Evolutionary conservation across 352 stramenopile species (phyloP), one percentile per base, ranked within the genome.

Genomic region (Phytopythium aichiense): DNA sequence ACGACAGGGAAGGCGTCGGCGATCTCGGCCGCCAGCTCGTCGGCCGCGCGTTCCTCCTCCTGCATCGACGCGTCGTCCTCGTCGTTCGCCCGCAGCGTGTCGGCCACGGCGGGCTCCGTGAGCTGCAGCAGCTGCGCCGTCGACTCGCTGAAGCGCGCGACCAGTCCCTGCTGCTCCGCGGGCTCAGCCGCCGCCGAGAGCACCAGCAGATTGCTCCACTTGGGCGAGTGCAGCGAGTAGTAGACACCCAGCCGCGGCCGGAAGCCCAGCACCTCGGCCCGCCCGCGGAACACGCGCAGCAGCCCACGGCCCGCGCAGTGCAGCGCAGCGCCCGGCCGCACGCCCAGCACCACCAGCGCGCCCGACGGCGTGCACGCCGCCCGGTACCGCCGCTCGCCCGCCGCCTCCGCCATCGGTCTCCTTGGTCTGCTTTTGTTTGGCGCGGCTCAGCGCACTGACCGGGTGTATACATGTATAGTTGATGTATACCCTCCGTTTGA

Each of bases 231-330:
- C 40, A 95, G 64, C 25, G 86, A 76, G 66, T 83, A 93, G 72
- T 95, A 95, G 31, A 81, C 78, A 33, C 83, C 84, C 20, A 82
- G 60, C 28, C 78, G 70, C n/a, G 80, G 82, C 20, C 65, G 74
- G 62, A 86, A 95, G 56, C 87, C 87, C 58, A 91, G 63, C 48
- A 92, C 70, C 52, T 88, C 74, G 8, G 85, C 81, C 52, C 84
- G 74, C 18, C 87, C 87, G 63, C 93, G 84, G 73, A 92, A 93
- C 22, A 95, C 72, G 12, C 87, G 87, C 53, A 95, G 62, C 33
- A 92, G 75, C 49, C 71, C 67, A 78, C 90, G 91, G 28, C 87
- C 87, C 7, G 83, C 87, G 69, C 84, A 92, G 60, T 89, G 82
- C 20, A 92, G 50, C 25, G 68, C 66, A 60, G 69, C 67, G 56